phyloP scores from a whole-genome alignment of 108 stramenopile species.

The Nitzschia sp. region DNA sequence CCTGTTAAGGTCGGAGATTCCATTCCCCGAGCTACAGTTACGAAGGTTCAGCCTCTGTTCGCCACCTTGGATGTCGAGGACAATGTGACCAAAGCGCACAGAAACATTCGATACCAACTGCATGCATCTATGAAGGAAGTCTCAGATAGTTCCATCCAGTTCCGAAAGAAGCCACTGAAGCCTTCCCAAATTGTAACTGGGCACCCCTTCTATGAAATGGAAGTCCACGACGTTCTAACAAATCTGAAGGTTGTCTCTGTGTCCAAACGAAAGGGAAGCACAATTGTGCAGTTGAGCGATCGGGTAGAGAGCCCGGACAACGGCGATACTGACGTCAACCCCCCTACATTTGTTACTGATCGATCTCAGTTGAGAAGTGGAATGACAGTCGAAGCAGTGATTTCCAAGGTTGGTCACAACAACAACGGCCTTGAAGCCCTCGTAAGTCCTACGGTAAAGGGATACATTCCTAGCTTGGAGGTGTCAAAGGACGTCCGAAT shows the following conservation, averaged over 20 bases:
- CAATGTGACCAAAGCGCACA: constrained; percentile 4
- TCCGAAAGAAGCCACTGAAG: constrained; percentile 38
- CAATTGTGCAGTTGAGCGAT: constrained; percentile 25
- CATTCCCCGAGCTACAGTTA: constrained; percentile 55
- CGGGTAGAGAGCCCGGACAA: background rate
- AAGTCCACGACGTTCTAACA: constrained; percentile 43
- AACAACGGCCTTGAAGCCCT: constrained; percentile 69
- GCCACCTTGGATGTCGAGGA: constrained; percentile 52
- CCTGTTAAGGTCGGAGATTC: constrained; percentile 58
- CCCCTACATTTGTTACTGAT: constrained; percentile 43
- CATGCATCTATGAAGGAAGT: constrained; percentile 72
- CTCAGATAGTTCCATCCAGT: constrained; percentile 19
- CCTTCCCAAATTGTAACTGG: constrained; percentile 48
- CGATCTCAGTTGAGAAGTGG: constrained; percentile 55
- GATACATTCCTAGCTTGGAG: constrained; percentile 75
- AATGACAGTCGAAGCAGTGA: constrained; percentile 47
- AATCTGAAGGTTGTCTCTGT: constrained; percentile 55
- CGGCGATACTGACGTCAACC: constrained; percentile 4
- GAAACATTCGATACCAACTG: constrained; percentile 48
- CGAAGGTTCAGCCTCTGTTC: constrained; percentile 50
- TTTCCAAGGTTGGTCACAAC: constrained; percentile 42
- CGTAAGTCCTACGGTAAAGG: constrained; percentile 61
- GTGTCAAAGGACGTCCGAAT: constrained; percentile 52
- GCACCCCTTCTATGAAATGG: constrained; percentile 80
- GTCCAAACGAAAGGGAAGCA: background rate